phyloP scores from a whole-genome alignment of 2,329 filamentous ascomycete species.

The Colletotrichum destructivum region DNA sequence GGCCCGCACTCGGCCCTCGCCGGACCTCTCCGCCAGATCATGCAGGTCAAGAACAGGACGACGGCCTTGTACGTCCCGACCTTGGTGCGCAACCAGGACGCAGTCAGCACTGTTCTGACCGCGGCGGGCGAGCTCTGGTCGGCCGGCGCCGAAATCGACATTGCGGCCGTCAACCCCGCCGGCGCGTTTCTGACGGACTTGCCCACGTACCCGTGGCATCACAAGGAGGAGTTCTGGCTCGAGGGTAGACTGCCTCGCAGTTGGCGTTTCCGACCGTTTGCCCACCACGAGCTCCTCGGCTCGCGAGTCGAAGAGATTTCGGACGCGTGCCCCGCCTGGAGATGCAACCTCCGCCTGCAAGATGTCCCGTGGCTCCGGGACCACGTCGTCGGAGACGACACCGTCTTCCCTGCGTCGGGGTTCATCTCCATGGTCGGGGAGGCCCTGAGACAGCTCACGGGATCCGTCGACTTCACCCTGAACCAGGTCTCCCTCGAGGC shows the following conservation, averaged over 20 bases:
- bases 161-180: constrained; percentile 11
- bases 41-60: constrained; percentile 50
- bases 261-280: constrained; percentile 24
- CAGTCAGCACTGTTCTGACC: constrained; percentile 25
- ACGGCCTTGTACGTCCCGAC: constrained; percentile 21
- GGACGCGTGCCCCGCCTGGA: constrained; percentile 31
- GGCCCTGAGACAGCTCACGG: constrained; percentile 27
- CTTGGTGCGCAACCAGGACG: constrained; percentile 20
- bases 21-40: constrained; percentile 66
- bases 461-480: constrained; percentile 46
- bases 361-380: constrained; percentile 32
- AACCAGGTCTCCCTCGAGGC: constrained; percentile 49
- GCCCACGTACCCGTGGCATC: constrained; percentile 30
- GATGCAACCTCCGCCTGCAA: constrained; percentile 34
- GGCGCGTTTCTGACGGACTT: constrained; percentile 29
- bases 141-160: constrained; percentile 14
- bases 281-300: constrained; percentile 36
- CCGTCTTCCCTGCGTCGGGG: constrained; percentile 24
- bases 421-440: constrained; percentile 38
- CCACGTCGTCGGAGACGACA: constrained; percentile 16
- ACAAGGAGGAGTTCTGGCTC: constrained; percentile 30
- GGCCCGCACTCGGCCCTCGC: constrained; percentile 66
- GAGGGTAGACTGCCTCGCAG: constrained; percentile 26
- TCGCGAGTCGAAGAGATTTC: constrained; percentile 27
- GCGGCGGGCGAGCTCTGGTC: constrained; percentile 40